Percentiles rank a stretch among this genome's conserved stretches.
These are phyloP conservation scores for Saturnispora diversa DNA, from an alignment of 805 yeast species.

Conservation along the genomic window DNA sequence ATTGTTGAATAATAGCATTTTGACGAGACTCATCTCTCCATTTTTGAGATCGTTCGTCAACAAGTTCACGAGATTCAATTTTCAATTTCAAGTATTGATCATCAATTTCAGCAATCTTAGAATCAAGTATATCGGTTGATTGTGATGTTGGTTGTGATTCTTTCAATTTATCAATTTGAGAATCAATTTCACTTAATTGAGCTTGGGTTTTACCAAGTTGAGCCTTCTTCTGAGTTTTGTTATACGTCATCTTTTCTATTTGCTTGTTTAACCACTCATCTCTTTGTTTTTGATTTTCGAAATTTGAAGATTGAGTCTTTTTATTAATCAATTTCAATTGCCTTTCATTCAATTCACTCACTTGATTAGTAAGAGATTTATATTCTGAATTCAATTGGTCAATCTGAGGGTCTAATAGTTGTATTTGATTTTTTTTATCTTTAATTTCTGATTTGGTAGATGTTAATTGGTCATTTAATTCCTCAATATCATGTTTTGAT, in stretches of 20 bases:
- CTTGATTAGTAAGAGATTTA: conserved; percentile 15
- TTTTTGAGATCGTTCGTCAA: conserved; percentile 59
- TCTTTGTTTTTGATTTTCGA: conserved; percentile 47
- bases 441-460: conserved; percentile 1
- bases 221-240: conserved; percentile 20
- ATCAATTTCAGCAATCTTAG: conserved; percentile 18
- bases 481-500: conserved; percentile 17
- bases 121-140: conserved; percentile 26
- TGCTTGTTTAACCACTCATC: conserved; percentile 58
- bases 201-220: conserved; percentile 31
- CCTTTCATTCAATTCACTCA: conserved; percentile 36
- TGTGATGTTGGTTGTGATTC: neutral
- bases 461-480: conserved; percentile 1
- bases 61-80: conserved; percentile 34
- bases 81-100: conserved; percentile 27
- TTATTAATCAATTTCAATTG: conserved; percentile 61
- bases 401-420: conserved; percentile 30
- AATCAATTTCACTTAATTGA: conserved; percentile 31
- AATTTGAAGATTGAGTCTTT: conserved; percentile 60
- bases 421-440: neutral
- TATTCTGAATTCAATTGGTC: conserved; percentile 18
- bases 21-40: conserved; percentile 76
- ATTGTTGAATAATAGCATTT: conserved; percentile 45
- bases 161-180: conserved; percentile 12
- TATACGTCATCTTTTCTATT: conserved; percentile 27